phyloP scores from a whole-genome alignment of 2,329 filamentous ascomycete genomes.

The Bipolaris zeicola region DNA sequence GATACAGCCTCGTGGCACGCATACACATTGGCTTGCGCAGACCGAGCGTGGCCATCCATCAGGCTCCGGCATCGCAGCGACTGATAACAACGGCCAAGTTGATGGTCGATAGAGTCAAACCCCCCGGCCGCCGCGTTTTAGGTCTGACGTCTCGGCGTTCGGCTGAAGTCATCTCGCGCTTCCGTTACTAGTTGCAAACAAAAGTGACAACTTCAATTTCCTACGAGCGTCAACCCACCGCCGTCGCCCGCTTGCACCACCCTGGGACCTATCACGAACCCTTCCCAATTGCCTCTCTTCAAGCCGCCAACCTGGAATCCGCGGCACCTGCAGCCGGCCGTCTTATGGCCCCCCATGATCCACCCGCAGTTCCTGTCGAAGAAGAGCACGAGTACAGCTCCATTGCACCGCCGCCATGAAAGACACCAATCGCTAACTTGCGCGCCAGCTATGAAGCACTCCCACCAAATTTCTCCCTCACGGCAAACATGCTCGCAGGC shows the following conservation, averaged over 20 bases:
- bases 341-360: constrained; percentile 51
- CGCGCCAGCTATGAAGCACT: constrained; percentile 80
- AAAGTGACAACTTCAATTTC: constrained; percentile 33
- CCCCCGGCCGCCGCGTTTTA: constrained; percentile 12
- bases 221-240: constrained; percentile 18
- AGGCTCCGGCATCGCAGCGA: constrained; percentile 12
- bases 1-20: background rate
- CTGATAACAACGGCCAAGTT: constrained; percentile 9
- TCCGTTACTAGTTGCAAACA: constrained; percentile 33
- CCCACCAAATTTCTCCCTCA: constrained; percentile 89
- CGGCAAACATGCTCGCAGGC: constrained; percentile 94
- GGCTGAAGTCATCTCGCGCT: constrained; percentile 32
- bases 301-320: constrained; percentile 45
- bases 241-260: constrained; percentile 19
- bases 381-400: constrained; percentile 50
- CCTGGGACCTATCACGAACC: constrained; percentile 8
- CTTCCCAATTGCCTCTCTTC: constrained; percentile 5
- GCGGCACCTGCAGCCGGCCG: constrained; percentile 43
- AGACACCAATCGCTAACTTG: constrained; percentile 29
- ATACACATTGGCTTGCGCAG: background rate
- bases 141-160: constrained; percentile 36
- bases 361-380: constrained; percentile 41
- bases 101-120: constrained; percentile 6
- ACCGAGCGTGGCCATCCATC: background rate
- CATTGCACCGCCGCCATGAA: constrained; percentile 10